Evolutionary conservation across 2,329 filamentous ascomycete species (phyloP), one percentile per base, ranked within the genome.

Genomic region (Aureobasidium sp.): DNA sequence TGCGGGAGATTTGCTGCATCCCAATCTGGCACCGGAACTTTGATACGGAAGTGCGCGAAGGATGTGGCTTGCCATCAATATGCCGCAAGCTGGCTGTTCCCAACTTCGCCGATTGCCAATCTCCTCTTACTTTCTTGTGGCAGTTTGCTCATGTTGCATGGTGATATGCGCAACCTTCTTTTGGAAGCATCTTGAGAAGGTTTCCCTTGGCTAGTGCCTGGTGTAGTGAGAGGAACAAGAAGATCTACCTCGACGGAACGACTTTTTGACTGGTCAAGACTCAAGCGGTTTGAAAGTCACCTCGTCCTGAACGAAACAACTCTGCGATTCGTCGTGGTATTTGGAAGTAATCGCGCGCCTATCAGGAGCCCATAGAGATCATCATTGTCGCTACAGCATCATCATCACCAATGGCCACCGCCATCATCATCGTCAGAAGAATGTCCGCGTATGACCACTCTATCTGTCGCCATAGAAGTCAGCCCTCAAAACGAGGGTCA

Each of bases 1-100:
- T 29, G 17, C 45, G 45, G 45, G 45, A 49, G 34, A 49, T 49
- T 49, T 49, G 45, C 45, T 49, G 45, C 32, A 49, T n/a, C 44
- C 44, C 44, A 19, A 48, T 27, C 6, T 24, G 32, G 44, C 16
- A 14, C 32, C 21, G 22, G 21, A 5, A 34, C n/a, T 27, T 27
- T 21, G 44, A 22, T 48, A 27, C 17, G 30, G 22, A 29, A n/a
- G n/a, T n/a, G n/a, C n/a, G n/a, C n/a, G 29, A 12, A 10, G 22
- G 30, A 30, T 25, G 30, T 48, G 44, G 32, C 32, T 48, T n/a
- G n/a, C 19, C 21, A 37, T 37, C n/a, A 3, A 48, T 47, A 35
- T 27, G 30, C 44, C 44, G 44, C 44, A 37, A n/a, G 14, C 14
- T 27, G 30, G n/a, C 14, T 30, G 42, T 35, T 48, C 30, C 19